Conservation (phyloP, 441 rosid species). For the Jatropha podagrica region DNA sequence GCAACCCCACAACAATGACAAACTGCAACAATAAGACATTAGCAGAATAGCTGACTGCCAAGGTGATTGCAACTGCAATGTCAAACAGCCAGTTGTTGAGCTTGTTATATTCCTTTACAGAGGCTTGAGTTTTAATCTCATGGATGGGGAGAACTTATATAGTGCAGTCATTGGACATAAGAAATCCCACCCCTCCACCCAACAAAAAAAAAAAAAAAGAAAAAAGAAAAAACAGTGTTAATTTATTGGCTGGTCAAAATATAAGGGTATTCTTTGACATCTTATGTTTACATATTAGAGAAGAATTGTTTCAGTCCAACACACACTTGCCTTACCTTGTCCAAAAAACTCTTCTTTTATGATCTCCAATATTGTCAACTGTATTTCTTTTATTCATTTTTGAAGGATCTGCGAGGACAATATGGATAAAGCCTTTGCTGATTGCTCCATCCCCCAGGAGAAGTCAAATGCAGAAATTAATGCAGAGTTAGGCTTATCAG, state of each 20-base stretch:
- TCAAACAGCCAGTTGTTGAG: neutral
- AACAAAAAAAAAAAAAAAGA: neutral
- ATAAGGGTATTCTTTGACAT: neutral
- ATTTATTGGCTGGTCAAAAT: neutral
- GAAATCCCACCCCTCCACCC: neutral
- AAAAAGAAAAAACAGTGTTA: neutral
- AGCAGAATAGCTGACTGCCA: neutral
- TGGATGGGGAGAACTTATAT: neutral
- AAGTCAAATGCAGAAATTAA: conserved; percentile 92
- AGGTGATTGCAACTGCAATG: neutral
- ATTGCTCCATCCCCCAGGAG: conserved; percentile 87
- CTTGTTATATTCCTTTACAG: neutral
- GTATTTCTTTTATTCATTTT: conserved; percentile 22
- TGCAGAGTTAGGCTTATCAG: conserved; percentile 87
- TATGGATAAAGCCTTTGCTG: conserved; percentile 58
- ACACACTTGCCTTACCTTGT: neutral
- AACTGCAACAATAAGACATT: neutral
- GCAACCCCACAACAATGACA: neutral
- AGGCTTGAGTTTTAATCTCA: neutral
- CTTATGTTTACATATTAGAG: neutral
- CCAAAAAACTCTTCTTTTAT: neutral
- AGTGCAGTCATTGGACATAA: neutral
- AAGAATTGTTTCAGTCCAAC: neutral
- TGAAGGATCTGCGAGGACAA: conserved; percentile 88
- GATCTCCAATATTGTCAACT: neutral